Base-by-base conservation (phyloP, 1,139 yeast genomes). In the Magnusiomyces suaveolens region DNA sequence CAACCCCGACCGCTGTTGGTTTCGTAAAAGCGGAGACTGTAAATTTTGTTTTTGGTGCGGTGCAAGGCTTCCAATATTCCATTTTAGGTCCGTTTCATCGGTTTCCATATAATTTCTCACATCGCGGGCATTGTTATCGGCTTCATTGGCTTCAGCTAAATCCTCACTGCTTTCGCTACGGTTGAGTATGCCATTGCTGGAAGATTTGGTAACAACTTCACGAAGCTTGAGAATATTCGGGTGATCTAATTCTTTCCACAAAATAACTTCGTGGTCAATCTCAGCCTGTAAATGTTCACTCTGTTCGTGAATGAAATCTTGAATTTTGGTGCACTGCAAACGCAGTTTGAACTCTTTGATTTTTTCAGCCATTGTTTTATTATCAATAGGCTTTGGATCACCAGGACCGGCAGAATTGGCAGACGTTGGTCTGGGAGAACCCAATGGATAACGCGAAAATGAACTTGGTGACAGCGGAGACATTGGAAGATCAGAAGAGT, bases 211-310 rank as follows among this genome's bases (percentile, higher is more conserved):
- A 21, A 41, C 25, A 41, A 83, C 80, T 54, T 77, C 77, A 21
- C 82, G 60, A 50, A 90, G 72, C 0, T 84, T 83, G 39, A 90
- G 69, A 33, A 89, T 78, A 62, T 83, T 78, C 10, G 78, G 75
- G 68, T 87, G 92, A 32, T 80, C 69, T 56, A 89, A 70, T 52
- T 76, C 73, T 52, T 78, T 76, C 97, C 97, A 90, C 14, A 88
- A 79, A 1, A 75, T 64, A 2, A 87, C 82, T 64, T 90, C 97
- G 56, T 81, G 80, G 55, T 77, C 77, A 65, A 87, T 86, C 29
- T 84, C 38, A 3, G 50, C 25, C 26, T 47, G 50, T 8, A 47
- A n/a, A 10, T 21, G 29, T 33, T 33, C 50, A 36, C 43, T 47
- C 8, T 23, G 26, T 29, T 47, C 50, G n/a, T n/a, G 38, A 21